Percentiles rank a stretch among this genome's conserved stretches.
Evolutionary conservation across 1,284 basidiomycete species (phyloP).

Genomic region (Boletus holoroseus): DNA sequence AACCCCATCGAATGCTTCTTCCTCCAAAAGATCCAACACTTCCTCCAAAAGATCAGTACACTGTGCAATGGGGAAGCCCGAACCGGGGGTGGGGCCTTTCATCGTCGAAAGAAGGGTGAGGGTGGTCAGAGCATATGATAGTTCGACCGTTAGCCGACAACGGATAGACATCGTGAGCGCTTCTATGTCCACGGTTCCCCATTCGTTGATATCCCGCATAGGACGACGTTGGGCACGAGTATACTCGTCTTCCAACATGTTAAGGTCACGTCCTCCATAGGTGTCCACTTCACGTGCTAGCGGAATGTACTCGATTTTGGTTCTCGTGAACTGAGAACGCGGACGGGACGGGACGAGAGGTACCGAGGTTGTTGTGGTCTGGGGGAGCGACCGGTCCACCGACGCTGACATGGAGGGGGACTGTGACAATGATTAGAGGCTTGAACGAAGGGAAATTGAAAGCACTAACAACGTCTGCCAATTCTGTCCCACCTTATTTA

Average conservation of each 20-base stretch:
- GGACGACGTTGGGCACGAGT: slow-evolving; percentile 48
- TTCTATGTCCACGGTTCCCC: slow-evolving; percentile 86
- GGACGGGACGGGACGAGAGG: slow-evolving; percentile 30
- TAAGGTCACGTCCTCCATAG: slow-evolving; percentile 80
- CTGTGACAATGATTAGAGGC: slow-evolving; percentile 20
- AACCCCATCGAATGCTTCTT: slow-evolving; percentile 65
- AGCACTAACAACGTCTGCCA: slow-evolving; percentile 35
- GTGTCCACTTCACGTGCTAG: slow-evolving; percentile 73
- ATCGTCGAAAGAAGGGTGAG: slow-evolving; percentile 81
- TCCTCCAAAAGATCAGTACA: slow-evolving; percentile 85
- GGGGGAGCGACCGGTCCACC: slow-evolving; percentile 19
- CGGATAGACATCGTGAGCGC: slow-evolving; percentile 85
- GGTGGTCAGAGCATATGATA: slow-evolving; percentile 87
- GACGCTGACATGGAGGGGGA: slow-evolving; percentile 21
- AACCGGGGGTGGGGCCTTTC: slow-evolving; percentile 53
- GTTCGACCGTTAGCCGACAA: slow-evolving; percentile 76
- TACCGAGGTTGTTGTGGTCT: slow-evolving; percentile 14
- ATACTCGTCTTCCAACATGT: slow-evolving; percentile 63
- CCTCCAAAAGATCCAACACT: slow-evolving; percentile 81
- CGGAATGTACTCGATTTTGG: slow-evolving; percentile 90
- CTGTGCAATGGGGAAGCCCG: slow-evolving; percentile 70
- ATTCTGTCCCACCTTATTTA: slow-evolving; percentile 38
- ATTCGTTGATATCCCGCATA: slow-evolving; percentile 70
- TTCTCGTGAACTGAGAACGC: slow-evolving; percentile 52
- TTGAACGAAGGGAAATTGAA: slow-evolving; percentile 9